Base-by-base conservation (phyloP, 352 stramenopile genomes). In the Globisporangium megalacanthum region DNA sequence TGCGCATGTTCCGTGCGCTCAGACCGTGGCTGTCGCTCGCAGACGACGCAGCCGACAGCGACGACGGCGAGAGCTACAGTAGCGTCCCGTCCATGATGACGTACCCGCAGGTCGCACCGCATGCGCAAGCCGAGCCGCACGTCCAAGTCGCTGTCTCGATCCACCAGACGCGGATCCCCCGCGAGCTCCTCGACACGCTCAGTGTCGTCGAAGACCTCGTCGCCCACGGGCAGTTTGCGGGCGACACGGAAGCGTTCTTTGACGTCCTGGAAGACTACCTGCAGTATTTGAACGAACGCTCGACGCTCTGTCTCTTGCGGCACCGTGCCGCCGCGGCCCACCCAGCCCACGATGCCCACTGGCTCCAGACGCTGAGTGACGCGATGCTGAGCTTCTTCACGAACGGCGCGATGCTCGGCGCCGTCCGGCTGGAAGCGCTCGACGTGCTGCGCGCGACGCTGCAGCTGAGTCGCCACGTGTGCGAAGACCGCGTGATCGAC, bases 401-500 rank as follows among this genome's bases (percentile, higher is more conserved):
- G n/a, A 70, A 81, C 10, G 60, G 66, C 6, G 41, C 54, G 6
- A 65, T 89, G 35, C 71, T 77, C 20, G 57, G 59, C 6, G 60
- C 60, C 37, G 75, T 95, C 35, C 75, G 86, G 0, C 64, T 90
- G 44, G 73, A 91, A 52, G 80, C 86, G 4, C 70, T 95, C 29
- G 70, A 85, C 33, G 56, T 90, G 29, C 68, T 95, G 0, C 71
- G 82, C 20, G 63, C 76, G n/a, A 94, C 86, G 44, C 61, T 95
- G 17, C 82, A 70, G 54, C 76, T 77, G 42, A 92, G 86, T 64
- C 76, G 83, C 14, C 85, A 91, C 58, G 74, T 94, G 6, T 92
- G 80, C 50, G 86, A 95, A 60, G 84, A 93, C 50, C 78, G 82
- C 22, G 79, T 95, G 10, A 83, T 94, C 35, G 85, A 95, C 69